Conservation (phyloP, 177 flowering plant genomes). For the Vitis hybrid region DNA sequence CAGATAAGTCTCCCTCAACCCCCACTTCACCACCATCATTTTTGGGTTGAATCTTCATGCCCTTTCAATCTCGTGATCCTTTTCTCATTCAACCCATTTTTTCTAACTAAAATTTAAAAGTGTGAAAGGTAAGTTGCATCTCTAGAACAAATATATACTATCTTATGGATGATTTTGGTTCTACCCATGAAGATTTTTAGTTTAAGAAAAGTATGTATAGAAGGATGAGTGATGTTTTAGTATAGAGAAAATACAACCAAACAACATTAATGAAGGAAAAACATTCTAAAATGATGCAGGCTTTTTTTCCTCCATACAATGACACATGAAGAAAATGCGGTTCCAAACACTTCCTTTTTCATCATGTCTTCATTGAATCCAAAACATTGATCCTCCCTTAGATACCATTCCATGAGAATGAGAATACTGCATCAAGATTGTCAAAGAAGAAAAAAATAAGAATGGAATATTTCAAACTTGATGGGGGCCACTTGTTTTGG, state of each 20-base stretch:
- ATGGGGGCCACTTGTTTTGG: slow-evolving; percentile 22
- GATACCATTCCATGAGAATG: slow-evolving; percentile 24
- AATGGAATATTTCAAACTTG: slow-evolving; percentile 5
- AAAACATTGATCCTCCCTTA: slow-evolving; percentile 7
- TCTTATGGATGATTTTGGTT: too few relatives aligned
- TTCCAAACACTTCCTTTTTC: slow-evolving; percentile 15
- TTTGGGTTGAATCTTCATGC: background rate
- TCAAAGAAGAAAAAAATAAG: slow-evolving; percentile 5
- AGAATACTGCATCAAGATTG: slow-evolving; percentile 12
- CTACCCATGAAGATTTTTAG: too few relatives aligned
- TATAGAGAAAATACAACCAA: background rate
- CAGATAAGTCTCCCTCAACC: too few relatives aligned
- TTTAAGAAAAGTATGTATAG: background rate
- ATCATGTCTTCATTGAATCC: slow-evolving; percentile 22
- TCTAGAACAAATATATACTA: too few relatives aligned
- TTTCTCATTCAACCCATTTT: too few relatives aligned
- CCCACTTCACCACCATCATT: background rate
- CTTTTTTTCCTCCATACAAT: slow-evolving; percentile 1
- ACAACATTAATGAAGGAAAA: background rate
- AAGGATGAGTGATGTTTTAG: background rate
- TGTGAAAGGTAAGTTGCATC: too few relatives aligned
- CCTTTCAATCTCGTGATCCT: too few relatives aligned
- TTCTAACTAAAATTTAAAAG: too few relatives aligned
- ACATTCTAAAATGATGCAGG: background rate
- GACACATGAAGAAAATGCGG: slow-evolving; percentile 3